A percentile compares a stretch with the other conserved stretches of the same genome.
Conservation (phyloP, 805 yeast species). For the Candida corydali region DNA sequence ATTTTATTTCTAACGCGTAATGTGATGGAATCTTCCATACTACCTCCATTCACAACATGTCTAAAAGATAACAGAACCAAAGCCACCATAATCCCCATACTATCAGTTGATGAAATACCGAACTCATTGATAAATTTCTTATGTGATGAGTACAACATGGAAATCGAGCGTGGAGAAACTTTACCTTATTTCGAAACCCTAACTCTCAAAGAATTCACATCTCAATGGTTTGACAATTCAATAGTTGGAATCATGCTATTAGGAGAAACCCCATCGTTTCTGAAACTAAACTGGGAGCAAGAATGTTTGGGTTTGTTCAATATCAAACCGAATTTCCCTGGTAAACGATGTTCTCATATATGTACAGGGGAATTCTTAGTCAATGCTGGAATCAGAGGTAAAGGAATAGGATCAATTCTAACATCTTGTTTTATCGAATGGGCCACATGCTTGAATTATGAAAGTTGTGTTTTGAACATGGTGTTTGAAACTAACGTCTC, state of each 20-base stretch:
- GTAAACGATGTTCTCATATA: slow-evolving; percentile 83
- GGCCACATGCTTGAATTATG: slow-evolving; percentile 88
- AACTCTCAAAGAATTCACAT: slow-evolving; percentile 69
- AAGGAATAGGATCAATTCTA: slow-evolving; percentile 84
- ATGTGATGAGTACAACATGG: slow-evolving; percentile 91
- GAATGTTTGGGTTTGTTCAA: slow-evolving; percentile 87
- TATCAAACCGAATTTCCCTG: slow-evolving; percentile 87
- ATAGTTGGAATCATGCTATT: slow-evolving; percentile 74
- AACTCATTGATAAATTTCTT: slow-evolving; percentile 73
- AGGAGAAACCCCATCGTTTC: slow-evolving; percentile 59
- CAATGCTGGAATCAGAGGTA: slow-evolving; percentile 87
- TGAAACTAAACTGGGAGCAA: slow-evolving; percentile 77
- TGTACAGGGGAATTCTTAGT: slow-evolving; percentile 87
- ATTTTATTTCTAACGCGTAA: slow-evolving; percentile 35
- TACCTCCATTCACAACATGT: slow-evolving; percentile 68
- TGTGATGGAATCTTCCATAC: slow-evolving; percentile 13
- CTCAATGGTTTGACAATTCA: slow-evolving; percentile 77
- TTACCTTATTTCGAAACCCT: slow-evolving; percentile 81
- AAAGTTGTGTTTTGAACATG: slow-evolving; percentile 76
- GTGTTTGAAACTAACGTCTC: slow-evolving; percentile 87
- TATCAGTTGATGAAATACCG: slow-evolving; percentile 65
- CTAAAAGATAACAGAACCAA: slow-evolving; percentile 86
- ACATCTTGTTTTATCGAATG: slow-evolving; percentile 83
- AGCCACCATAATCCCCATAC: slow-evolving; percentile 88
- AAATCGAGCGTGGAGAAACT: slow-evolving; percentile 83